Base-by-base conservation (phyloP, 495 filamentous ascomycete species). In the Cryomyces minteri region DNA sequence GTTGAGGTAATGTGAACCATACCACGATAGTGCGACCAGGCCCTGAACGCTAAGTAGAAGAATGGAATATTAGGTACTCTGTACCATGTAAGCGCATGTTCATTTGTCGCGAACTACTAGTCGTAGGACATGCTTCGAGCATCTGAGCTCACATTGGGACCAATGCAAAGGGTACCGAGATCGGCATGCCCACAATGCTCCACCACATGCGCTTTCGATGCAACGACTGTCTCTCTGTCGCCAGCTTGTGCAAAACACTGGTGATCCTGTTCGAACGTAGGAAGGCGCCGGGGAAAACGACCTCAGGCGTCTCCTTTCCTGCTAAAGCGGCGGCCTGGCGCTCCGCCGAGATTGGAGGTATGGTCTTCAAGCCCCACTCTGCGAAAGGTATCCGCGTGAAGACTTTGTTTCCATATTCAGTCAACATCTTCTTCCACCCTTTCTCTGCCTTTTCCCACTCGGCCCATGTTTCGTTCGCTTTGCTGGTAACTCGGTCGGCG, bases 41-140 rank as follows among this genome's bases (percentile, higher is more conserved):
- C 74, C 53, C 90, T 71, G 62, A 92, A 99, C 2, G 69, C 72
- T 12, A 95, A 67, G 57, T 96, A 99, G 67, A 96, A 95, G 67
- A 96, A 96, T 28, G 90, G 90, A n/a, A 98, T 68, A 58, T 95
- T 95, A 6, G 88, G 88, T 50, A 95, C 67, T 39, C 87, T 94
- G 56, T 39, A 32, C 18, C 18, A 25, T 25, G 18, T 25, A 25
- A 25, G 18, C 18, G 18, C 18, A 25, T 25, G 18, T 25, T 25
- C 18, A 25, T 25, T 25, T 2, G 18, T 25, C 18, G 2, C 18
- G 18, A 25, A 1, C 18, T 25, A 2, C 18, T 25, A 25, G 18
- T 25, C 18, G 18, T 25, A 25, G 18, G 18, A 25, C 18, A 25
- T 25, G 18, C 18, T 25, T 25, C 18, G 2, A 25, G 18, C 18